A percentile compares a stretch with the other conserved stretches of the same genome.
Conservation (phyloP, 306 rosid genomes). For the Prunus davidiana region DNA sequence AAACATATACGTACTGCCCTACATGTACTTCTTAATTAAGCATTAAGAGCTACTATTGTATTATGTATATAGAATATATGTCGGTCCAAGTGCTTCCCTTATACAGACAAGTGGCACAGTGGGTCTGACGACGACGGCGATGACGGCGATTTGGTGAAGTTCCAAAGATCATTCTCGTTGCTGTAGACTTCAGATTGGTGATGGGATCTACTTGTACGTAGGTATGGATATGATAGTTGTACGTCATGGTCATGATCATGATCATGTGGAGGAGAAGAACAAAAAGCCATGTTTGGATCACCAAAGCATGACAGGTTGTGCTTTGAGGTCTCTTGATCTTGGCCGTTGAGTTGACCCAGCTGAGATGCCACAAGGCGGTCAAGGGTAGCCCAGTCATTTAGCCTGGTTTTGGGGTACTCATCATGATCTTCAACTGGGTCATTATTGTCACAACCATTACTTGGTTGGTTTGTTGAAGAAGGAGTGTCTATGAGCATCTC, state of each 20-base stretch:
- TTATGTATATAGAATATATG: not conserved
- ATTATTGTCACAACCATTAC: not conserved
- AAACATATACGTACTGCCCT: constrained; percentile 8
- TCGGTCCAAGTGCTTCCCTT: constrained; percentile 17
- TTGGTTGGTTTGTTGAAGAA: constrained; percentile 18
- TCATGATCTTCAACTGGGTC: constrained; percentile 6
- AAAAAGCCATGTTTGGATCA: constrained; percentile 30
- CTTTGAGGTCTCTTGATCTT: constrained; percentile 32
- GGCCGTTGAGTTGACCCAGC: constrained; percentile 43
- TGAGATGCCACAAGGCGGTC: constrained; percentile 51
- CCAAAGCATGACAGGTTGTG: constrained; percentile 36
- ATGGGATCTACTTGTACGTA: constrained; percentile 27
- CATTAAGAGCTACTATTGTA: not conserved
- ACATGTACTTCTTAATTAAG: not conserved
- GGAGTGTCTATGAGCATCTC: constrained; percentile 30
- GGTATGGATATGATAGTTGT: constrained; percentile 30
- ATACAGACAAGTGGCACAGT: constrained; percentile 58
- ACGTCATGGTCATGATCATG: constrained; percentile 17
- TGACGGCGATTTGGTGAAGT: constrained; percentile 34
- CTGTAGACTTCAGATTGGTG: constrained; percentile 23
- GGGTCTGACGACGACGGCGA: constrained; percentile 48
- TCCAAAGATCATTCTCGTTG: constrained; percentile 41
- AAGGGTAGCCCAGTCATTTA: constrained; percentile 46
- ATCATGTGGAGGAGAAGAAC: constrained; percentile 14
- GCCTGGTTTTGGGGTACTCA: constrained; percentile 5